Evolutionary conservation across 2,329 filamentous ascomycete species (phyloP), one percentile per base, ranked within the genome.

Genomic region (Fusarium paranaense): DNA sequence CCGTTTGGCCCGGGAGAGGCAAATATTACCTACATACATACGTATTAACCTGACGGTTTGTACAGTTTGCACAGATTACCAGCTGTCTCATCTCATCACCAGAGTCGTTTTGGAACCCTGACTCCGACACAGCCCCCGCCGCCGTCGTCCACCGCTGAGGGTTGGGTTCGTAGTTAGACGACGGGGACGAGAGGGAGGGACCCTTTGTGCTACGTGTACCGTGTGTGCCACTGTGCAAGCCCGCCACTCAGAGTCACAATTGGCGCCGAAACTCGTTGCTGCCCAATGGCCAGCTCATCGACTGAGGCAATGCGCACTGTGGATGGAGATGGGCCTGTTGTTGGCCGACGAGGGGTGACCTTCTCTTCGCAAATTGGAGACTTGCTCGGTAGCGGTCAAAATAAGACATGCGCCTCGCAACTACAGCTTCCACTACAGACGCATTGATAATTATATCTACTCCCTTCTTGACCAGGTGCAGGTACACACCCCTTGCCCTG

Each of bases 61-160:
- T 47, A 50, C 25, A 30, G 45, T 30, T 30, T 50, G 45, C n/a
- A 18, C 25, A 27, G 25, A 50, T 30, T 54, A 40, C 33, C n/a
- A 37, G 59, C 64, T 35, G 63, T 60, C 66, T 64, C 60, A 68
- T 67, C 40, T 62, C 42, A 54, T 42, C 63, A 59, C 25, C 25
- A 45, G 47, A 52, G 47, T 52, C 47, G 45, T 50, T 50, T 50
- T 30, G 16, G 45, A 13, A 69, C 42, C 37, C 32, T 65, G 25
- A 40, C 47, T 61, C 52, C 45, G 50, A 58, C 68, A 70, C 66
- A 72, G 67, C 71, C 71, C 52, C 71, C 61, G 6, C 52, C 47
- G 25, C 25, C 47, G 16, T 52, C 47, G 35, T 54, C 57, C 22
- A 54, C 56, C 57, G 45, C 42, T 54, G 47, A 61, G 33, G 63